phyloP scores from a whole-genome alignment of 2,329 filamentous ascomycete species.

The Helminthosporium solani region DNA sequence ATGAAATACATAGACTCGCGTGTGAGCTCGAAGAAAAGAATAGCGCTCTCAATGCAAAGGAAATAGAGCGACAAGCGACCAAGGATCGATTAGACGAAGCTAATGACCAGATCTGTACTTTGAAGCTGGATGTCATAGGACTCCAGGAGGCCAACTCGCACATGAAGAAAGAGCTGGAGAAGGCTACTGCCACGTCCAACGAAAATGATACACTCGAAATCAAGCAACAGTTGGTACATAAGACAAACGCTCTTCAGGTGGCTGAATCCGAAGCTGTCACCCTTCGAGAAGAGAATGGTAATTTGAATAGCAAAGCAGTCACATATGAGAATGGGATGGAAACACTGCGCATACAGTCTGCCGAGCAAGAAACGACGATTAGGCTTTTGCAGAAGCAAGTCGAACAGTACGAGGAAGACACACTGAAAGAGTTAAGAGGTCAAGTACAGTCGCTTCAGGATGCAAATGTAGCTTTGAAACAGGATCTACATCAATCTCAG shows the following conservation, averaged over 20 bases:
- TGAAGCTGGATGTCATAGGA: constrained; percentile 8
- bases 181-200: not conserved
- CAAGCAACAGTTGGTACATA: constrained; percentile 3
- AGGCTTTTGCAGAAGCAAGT: constrained; percentile 14
- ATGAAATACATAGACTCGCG: constrained; percentile 16
- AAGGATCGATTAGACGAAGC: constrained; percentile 6
- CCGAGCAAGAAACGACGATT: constrained; percentile 10
- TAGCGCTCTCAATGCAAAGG: constrained; percentile 1
- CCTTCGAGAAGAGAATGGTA: constrained; percentile 3
- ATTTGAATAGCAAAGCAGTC: constrained; percentile 2
- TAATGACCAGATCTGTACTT: constrained; percentile 5
- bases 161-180: constrained; percentile 9
- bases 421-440: constrained; percentile 9
- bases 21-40: constrained; percentile 17
- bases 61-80: not conserved
- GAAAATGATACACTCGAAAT: constrained; percentile 9
- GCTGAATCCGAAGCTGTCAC: not conserved
- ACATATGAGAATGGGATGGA: constrained; percentile 9
- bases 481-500: constrained; percentile 11
- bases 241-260: not conserved
- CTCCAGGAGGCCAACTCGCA: constrained; percentile 13
- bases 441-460: constrained; percentile 6
- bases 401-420: constrained; percentile 10
- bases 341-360: constrained; percentile 10
- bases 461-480: constrained; percentile 14